Conservation (phyloP, 345 rosid species). For the Triadica sebifera region DNA sequence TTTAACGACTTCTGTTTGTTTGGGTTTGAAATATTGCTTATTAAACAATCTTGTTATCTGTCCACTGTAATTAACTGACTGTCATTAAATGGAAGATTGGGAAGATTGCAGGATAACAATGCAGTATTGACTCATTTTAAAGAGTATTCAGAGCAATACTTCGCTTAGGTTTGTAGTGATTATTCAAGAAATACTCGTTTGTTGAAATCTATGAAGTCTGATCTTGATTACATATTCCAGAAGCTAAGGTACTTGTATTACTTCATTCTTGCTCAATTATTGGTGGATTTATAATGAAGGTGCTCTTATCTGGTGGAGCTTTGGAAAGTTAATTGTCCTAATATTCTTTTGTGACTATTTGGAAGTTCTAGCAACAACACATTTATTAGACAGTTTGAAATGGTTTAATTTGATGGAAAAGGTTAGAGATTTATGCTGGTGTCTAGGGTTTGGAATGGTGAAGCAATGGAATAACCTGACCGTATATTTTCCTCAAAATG, state of each 20-base stretch:
- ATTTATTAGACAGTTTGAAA: neutral
- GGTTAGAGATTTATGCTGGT: neutral
- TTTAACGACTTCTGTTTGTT: too few species aligned
- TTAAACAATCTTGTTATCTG: neutral
- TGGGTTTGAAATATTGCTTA: too few species aligned
- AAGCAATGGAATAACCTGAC: too few species aligned
- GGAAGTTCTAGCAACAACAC: too few species aligned
- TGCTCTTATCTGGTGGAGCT: neutral
- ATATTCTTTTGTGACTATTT: neutral
- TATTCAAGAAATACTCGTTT: slow-evolving; percentile 63
- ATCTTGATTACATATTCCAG: slow-evolving; percentile 86
- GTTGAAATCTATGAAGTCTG: slow-evolving; percentile 74
- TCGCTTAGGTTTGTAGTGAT: slow-evolving; percentile 67
- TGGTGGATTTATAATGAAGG: neutral
- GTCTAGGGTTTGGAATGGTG: neutral
- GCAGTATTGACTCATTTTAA: slow-evolving; percentile 88
- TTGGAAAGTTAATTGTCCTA: neutral
- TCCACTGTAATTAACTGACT: neutral
- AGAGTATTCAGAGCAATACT: slow-evolving; percentile 79
- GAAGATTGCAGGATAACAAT: slow-evolving; percentile 94
- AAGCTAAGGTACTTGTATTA: slow-evolving; percentile 61
- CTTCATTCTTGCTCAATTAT: neutral
- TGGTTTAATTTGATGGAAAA: neutral
- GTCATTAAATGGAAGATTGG: slow-evolving; percentile 52
- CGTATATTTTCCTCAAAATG: too few species aligned